These are phyloP conservation scores for Populus tremula DNA, from an alignment of 345 rosid species.

Conservation along the genomic window DNA sequence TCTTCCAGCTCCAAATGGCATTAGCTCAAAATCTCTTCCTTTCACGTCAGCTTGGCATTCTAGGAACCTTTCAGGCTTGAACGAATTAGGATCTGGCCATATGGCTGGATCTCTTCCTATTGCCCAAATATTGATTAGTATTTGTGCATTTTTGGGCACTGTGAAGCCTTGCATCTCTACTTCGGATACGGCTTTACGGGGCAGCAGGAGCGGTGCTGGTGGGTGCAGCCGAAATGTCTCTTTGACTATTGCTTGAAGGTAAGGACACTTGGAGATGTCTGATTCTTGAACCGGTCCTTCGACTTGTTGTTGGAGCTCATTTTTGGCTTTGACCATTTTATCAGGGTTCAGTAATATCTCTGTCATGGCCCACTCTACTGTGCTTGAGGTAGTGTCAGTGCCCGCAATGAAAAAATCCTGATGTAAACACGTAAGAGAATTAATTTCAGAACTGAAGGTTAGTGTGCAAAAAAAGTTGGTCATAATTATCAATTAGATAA, in stretches of 20 bases:
- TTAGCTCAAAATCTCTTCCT: slow-evolving; percentile 18
- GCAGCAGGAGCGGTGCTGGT: background rate
- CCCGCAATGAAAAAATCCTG: slow-evolving; percentile 47
- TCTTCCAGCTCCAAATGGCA: slow-evolving; percentile 33
- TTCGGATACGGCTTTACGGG: background rate
- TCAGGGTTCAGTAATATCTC: background rate
- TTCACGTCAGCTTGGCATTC: slow-evolving; percentile 7
- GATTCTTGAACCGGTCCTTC: slow-evolving; percentile 29
- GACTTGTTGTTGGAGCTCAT: slow-evolving; percentile 24
- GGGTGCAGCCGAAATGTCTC: slow-evolving; percentile 7
- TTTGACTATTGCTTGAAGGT: slow-evolving; percentile 3
- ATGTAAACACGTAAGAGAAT: too few relatives aligned
- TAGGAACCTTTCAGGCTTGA: slow-evolving; percentile 12
- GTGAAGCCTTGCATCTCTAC: slow-evolving; percentile 5
- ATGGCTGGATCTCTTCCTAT: background rate
- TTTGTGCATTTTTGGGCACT: background rate
- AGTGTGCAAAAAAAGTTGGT: background rate
- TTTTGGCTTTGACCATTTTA: slow-evolving; percentile 12
- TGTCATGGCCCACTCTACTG: slow-evolving; percentile 34
- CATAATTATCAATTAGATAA: background rate
- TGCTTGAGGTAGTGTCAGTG: slow-evolving; percentile 36
- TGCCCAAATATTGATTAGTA: slow-evolving; percentile 2
- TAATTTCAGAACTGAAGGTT: background rate
- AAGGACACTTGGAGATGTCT: slow-evolving; percentile 15
- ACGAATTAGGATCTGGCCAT: background rate